Base-by-base conservation (phyloP, 768 basidiomycete species). In the Holtermanniella nyarrowii region DNA sequence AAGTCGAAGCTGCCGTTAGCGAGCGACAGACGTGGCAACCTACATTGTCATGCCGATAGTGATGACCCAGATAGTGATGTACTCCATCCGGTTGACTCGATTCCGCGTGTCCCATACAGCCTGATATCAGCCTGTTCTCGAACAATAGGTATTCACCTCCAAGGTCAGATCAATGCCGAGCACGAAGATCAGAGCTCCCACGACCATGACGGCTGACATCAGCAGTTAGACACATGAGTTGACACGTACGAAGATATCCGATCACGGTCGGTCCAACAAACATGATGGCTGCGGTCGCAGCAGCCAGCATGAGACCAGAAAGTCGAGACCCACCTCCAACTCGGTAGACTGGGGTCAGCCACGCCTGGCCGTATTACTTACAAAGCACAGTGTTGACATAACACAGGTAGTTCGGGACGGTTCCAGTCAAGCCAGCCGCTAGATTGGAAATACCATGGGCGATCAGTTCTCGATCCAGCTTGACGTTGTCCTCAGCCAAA, bases 101-200 rank as follows among this genome's bases (percentile, higher is more conserved):
- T 86, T 79, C 43, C 88, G 76, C 10, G 91, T 91, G 72, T 99
- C 93, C 91, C 91, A 97, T 7, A 96, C 68, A 0, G 95, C 91
- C 31, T 37, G 31, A 7, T 16, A 16, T 37, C 31, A 4, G 26
- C 37, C 55, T 37, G n/a, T 37, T 16, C 16, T 37, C 31, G 31
- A 7, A 7, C 10, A 16, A 37, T 7, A 37, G 7, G 16, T 7
- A 37, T 16, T 16, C 31, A 37, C 31, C 71, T 96, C 93, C 63
- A 91, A 93, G 39, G 88, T 81, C 37, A 99, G 80, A 59, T 97
- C 93, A 46, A 96, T 79, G 0, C 91, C 95, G 26, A 97, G 78
- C 7, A 95, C 89, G 59, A 89, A 91, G 56, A 97, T 96, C 50
- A 99, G 76, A 1, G 88, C 83, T 0, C 84, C 83, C 13, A 96